Evolutionary conservation across 371 early-diverging fungal genomes (phyloP).

Genomic region (Dentiscutata heterogama): DNA sequence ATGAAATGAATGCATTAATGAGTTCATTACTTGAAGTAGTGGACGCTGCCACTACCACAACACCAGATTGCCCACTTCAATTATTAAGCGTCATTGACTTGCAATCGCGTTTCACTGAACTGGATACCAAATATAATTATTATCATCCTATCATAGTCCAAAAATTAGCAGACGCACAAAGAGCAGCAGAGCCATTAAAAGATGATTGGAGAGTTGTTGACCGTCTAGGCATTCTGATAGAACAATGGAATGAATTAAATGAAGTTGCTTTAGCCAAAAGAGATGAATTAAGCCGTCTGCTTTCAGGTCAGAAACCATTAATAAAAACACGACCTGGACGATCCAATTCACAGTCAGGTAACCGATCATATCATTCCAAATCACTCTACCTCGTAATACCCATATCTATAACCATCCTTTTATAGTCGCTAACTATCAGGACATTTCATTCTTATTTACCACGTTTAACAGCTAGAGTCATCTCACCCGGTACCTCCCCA

Average conservation of each 20-base stretch:
- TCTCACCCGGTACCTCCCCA: slow-evolving; percentile 19
- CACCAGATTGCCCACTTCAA: slow-evolving; percentile 53
- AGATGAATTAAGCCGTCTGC: slow-evolving; percentile 56
- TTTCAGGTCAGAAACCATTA: slow-evolving; percentile 43
- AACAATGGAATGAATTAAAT: slow-evolving; percentile 64
- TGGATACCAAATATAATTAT: slow-evolving; percentile 65
- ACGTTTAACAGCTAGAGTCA: neutral
- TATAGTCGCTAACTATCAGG: too few species aligned
- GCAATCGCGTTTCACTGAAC: slow-evolving; percentile 64
- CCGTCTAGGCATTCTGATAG: slow-evolving; percentile 55
- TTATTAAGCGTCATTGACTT: slow-evolving; percentile 57
- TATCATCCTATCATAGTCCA: slow-evolving; percentile 65
- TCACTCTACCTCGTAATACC: too few species aligned
- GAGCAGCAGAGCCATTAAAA: slow-evolving; percentile 55
- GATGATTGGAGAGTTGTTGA: slow-evolving; percentile 62
- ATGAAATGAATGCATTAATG: slow-evolving; percentile 62
- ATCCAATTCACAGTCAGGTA: slow-evolving; percentile 46
- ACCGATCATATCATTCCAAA: slow-evolving; percentile 25
- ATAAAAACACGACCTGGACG: neutral
- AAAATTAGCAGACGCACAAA: slow-evolving; percentile 50
- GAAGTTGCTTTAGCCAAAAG: slow-evolving; percentile 59
- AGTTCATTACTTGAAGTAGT: slow-evolving; percentile 60
- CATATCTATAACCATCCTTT: too few species aligned
- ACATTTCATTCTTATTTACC: neutral
- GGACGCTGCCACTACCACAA: slow-evolving; percentile 54